phyloP scores from a whole-genome alignment of 2,329 filamentous ascomycete genomes.

The Emergomyces pasteurianus region DNA sequence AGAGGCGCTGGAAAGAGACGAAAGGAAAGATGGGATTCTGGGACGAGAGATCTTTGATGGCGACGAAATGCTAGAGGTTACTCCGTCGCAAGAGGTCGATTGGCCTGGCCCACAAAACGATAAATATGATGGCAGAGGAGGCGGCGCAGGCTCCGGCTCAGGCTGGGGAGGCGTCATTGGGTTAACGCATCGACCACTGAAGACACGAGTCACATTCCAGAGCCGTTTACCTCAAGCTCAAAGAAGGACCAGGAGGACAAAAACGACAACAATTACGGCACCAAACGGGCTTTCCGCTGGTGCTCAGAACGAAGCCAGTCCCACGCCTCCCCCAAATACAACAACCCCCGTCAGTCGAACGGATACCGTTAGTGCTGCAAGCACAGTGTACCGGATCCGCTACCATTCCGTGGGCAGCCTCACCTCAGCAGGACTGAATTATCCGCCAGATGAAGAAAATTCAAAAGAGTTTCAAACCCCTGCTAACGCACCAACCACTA shows the following conservation, averaged over 20 bases:
- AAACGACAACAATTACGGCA: not conserved
- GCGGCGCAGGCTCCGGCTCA: slow-evolving; percentile 19
- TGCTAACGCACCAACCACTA: slow-evolving; percentile 5
- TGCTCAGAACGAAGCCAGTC: slow-evolving; percentile 12
- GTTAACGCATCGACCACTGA: slow-evolving; percentile 25
- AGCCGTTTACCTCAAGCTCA: not conserved
- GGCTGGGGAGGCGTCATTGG: slow-evolving; percentile 30
- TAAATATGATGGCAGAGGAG: slow-evolving; percentile 21
- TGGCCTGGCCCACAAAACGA: slow-evolving; percentile 26
- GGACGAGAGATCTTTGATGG: slow-evolving; percentile 87
- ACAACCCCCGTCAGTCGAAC: slow-evolving; percentile 47
- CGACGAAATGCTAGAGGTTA: slow-evolving; percentile 75
- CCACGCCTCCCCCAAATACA: slow-evolving; percentile 36
- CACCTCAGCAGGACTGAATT: slow-evolving; percentile 31
- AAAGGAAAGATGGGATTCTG: slow-evolving; percentile 85
- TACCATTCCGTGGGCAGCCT: slow-evolving; percentile 45
- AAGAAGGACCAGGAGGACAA: slow-evolving; percentile 2
- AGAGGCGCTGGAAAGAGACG: slow-evolving; percentile 80
- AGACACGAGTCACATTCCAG: slow-evolving; percentile 22
- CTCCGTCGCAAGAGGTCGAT: slow-evolving; percentile 45
- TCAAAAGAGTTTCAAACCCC: slow-evolving; percentile 14
- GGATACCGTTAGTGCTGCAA: slow-evolving; percentile 50
- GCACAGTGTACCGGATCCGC: slow-evolving; percentile 52
- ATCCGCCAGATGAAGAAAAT: slow-evolving; percentile 21
- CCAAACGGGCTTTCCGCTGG: slow-evolving; percentile 2